phyloP scores from a whole-genome alignment of 768 basidiomycete species.

The Mycena alexandri region DNA sequence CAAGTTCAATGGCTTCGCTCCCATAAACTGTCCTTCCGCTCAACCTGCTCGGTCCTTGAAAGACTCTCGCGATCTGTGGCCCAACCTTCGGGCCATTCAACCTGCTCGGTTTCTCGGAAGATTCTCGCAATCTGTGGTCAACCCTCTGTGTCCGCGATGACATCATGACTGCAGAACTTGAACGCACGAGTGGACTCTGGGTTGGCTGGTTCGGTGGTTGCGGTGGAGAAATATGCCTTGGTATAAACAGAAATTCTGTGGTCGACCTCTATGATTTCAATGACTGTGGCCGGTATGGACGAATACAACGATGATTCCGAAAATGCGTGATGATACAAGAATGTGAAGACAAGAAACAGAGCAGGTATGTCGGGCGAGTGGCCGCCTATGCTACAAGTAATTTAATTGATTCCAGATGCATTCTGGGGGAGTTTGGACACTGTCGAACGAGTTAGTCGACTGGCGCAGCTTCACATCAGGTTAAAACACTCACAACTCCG shows the following conservation, averaged over 20 bases:
- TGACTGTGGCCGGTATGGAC: neutral
- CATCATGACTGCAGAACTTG: too few species aligned
- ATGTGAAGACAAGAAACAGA: constrained; percentile 9
- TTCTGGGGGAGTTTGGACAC: constrained; percentile 2
- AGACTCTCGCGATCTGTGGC: neutral
- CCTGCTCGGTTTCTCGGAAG: too few species aligned
- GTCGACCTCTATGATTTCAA: neutral
- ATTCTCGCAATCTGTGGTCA: too few species aligned
- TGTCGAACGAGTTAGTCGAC: neutral
- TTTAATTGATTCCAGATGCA: constrained; percentile 4
- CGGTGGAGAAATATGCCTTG: too few species aligned
- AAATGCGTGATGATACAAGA: constrained; percentile 19
- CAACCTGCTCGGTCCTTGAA: too few species aligned
- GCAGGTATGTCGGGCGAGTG: neutral
- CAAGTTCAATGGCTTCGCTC: too few species aligned
- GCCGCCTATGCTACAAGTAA: constrained; percentile 20
- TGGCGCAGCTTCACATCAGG: too few species aligned
- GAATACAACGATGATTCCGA: constrained; percentile 1
- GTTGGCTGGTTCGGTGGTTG: too few species aligned
- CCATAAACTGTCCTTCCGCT: too few species aligned
- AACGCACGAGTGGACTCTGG: too few species aligned
- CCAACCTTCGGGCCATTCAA: neutral
- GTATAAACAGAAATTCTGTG: neutral
- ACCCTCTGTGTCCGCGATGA: neutral
- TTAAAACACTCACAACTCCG: constrained; percentile 12